Evolutionary conservation across 345 rosid genomes (phyloP).

Genomic region (Salix viminalis): DNA sequence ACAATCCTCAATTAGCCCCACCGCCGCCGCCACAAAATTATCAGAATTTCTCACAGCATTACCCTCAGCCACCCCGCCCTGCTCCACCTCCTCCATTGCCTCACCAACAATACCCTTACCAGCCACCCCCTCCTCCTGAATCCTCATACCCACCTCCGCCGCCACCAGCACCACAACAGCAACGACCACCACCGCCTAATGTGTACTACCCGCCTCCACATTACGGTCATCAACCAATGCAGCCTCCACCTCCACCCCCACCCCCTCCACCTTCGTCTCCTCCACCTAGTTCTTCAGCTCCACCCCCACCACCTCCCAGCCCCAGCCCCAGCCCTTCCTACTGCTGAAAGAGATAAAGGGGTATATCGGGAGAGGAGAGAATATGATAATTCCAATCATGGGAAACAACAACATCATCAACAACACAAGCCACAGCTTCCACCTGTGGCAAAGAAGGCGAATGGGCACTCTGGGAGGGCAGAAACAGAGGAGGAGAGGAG

Average conservation of each 20-base stretch:
- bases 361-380: slow-evolving; percentile 46
- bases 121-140: slow-evolving; percentile 57
- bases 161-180: slow-evolving; percentile 32
- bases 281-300: slow-evolving; percentile 45
- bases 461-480: slow-evolving; percentile 45
- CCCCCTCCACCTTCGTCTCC: slow-evolving; percentile 59
- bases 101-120: slow-evolving; percentile 52
- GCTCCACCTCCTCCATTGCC: slow-evolving; percentile 25
- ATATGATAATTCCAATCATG: slow-evolving; percentile 36
- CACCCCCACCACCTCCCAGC: slow-evolving; percentile 89
- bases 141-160: slow-evolving; percentile 58
- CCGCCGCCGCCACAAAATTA: slow-evolving; percentile 17
- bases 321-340: slow-evolving; percentile 78
- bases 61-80: slow-evolving; percentile 24
- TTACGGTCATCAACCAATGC: slow-evolving; percentile 43
- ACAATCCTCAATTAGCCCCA: slow-evolving; percentile 17
- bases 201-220: slow-evolving; percentile 52
- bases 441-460: slow-evolving; percentile 37
- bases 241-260: slow-evolving; percentile 46
- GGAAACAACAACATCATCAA: slow-evolving; percentile 29
- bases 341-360: slow-evolving; percentile 38
- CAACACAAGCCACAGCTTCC: slow-evolving; percentile 47
- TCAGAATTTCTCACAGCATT: slow-evolving; percentile 22
- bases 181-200: slow-evolving; percentile 25
- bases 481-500: slow-evolving; percentile 95